Evolutionary conservation across 2,329 filamentous ascomycete species (phyloP), one percentile per base, ranked within the genome.

Genomic region (Colletotrichum ledebouriae): DNA sequence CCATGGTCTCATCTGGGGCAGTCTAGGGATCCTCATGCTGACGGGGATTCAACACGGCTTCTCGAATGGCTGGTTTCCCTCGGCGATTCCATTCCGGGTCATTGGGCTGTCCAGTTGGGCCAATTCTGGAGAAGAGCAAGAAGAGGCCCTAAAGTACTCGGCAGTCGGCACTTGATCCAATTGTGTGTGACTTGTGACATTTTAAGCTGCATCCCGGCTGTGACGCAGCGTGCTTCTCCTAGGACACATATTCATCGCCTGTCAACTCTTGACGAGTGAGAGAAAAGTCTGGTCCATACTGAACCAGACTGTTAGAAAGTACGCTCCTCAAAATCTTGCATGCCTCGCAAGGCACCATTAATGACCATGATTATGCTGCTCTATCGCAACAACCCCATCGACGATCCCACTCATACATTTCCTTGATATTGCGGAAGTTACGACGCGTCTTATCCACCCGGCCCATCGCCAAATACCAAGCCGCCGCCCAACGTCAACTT

Each of bases 151-250:
- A 9, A 6, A 29, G 22, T 22, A 22, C 2, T 2, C 17, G 17
- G 29, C 2, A 29, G 6, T 59, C 61, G 66, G 66, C 66, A 68
- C 42, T 68, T 68, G 47, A 25, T 29, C 20, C 39, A 47, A 58
- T 46, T 39, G 20, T n/a, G 33, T 29, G 29, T 68, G 41, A 56
- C 34, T 58, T 17, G 66, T 68, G 60, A 68, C 66, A 68, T 68
- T 47, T 59, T 53, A 44, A 29, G 37, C 47, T 20, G 37, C 37
- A 29, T 29, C 29, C 29, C 29, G 29, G 29, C 29, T 29, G 29
- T 29, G 29, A 29, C 6, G 6, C 6, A 29, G 25, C 25, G 25
- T 29, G 25, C 25, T 29, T 29, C 5, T 29, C 25, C 25, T 29
- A 5, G 29, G 29, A 6, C 7, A 29, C 29, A 29, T 6, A 9